These are phyloP conservation scores for Phaeotremella skinneri DNA, from an alignment of 768 basidiomycete species.

Conservation along the genomic window DNA sequence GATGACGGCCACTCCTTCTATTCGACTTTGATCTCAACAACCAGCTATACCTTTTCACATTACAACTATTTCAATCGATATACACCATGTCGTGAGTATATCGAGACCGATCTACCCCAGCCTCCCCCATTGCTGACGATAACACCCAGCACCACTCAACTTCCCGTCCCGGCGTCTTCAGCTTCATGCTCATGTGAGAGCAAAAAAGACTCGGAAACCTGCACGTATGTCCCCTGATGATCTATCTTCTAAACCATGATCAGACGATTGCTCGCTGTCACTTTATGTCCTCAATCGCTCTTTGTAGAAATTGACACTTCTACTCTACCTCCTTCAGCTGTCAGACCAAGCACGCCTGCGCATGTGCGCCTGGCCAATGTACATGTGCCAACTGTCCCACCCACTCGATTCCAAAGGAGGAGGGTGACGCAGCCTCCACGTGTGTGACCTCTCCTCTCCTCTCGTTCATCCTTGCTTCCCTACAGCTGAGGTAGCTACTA, in stretches of 20 bases:
- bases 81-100: too few relatives aligned
- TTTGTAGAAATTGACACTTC: too few relatives aligned
- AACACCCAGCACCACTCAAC: slow-evolving; percentile 13
- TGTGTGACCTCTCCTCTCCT: slow-evolving; percentile 4
- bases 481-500: background rate
- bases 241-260: background rate
- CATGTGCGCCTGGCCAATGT: slow-evolving; percentile 27
- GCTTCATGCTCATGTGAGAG: slow-evolving; percentile 29
- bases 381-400: slow-evolving; percentile 23
- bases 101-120: too few relatives aligned
- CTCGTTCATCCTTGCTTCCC: slow-evolving; percentile 6
- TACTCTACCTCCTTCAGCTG: too few relatives aligned
- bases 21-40: too few relatives aligned
- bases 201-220: slow-evolving; percentile 23
- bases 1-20: too few relatives aligned
- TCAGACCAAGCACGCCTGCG: slow-evolving; percentile 27
- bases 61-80: too few relatives aligned
- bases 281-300: background rate
- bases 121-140: too few relatives aligned
- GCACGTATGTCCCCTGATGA: slow-evolving; percentile 28
- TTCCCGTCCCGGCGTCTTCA: slow-evolving; percentile 27
- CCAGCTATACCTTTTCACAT: too few relatives aligned
- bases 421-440: slow-evolving; percentile 12
- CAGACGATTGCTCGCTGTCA: background rate
- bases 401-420: slow-evolving; percentile 12